Evolutionary conservation across 805 yeast genomes (phyloP).

Genomic region (Ogataea paraovalis): DNA sequence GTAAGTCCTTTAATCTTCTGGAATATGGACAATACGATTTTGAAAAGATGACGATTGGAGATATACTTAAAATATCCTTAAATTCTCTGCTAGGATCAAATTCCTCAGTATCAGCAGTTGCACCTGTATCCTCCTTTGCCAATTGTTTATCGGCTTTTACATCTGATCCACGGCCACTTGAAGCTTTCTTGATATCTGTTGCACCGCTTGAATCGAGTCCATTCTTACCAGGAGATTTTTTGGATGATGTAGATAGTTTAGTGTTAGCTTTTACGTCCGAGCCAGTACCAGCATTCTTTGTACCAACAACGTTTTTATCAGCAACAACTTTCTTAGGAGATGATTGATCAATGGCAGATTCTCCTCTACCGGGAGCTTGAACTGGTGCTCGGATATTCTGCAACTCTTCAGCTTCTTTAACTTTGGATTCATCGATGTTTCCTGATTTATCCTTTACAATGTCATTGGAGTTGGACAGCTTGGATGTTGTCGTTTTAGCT

Average conservation of each 20-base stretch:
- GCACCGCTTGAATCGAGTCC: background rate
- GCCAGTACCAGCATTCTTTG: background rate
- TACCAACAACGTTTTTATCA: slow-evolving; percentile 5
- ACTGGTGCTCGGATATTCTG: slow-evolving; percentile 18
- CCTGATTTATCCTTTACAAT: slow-evolving; percentile 34
- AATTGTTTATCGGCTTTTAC: background rate
- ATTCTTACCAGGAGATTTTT: background rate
- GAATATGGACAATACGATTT: slow-evolving; percentile 75
- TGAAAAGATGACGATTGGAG: slow-evolving; percentile 66
- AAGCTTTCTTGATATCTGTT: background rate
- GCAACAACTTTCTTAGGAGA: slow-evolving; percentile 9
- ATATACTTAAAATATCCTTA: slow-evolving; percentile 48
- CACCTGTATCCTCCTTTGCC: slow-evolving; percentile 13
- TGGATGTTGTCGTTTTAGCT: background rate
- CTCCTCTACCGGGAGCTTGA: slow-evolving; percentile 21
- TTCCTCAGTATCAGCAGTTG: slow-evolving; percentile 5
- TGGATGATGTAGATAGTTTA: background rate
- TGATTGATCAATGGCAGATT: slow-evolving; percentile 5
- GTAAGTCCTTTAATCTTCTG: slow-evolving; percentile 60
- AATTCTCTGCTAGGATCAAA: slow-evolving; percentile 54
- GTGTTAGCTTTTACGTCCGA: background rate
- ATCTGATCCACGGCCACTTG: background rate
- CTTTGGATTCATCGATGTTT: slow-evolving; percentile 38
- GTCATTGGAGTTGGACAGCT: slow-evolving; percentile 17
- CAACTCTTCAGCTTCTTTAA: slow-evolving; percentile 34